phyloP scores from a whole-genome alignment of 169 alveolate species.

The Babesia gibsoni region DNA sequence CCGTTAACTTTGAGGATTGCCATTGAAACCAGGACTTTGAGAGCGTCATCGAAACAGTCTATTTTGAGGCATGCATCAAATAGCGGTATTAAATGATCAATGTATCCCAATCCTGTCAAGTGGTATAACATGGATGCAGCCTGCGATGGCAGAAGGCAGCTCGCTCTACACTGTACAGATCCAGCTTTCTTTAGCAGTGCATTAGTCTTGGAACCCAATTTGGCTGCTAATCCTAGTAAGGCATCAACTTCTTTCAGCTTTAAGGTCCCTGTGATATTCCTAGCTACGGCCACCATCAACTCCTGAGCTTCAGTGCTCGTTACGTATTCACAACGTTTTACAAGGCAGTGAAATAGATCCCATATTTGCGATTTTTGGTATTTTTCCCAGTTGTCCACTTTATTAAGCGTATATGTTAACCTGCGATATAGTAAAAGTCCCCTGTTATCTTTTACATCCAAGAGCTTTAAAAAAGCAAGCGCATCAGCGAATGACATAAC shows the following conservation, averaged over 20 bases:
- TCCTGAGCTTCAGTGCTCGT: slow-evolving; percentile 40
- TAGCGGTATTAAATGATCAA: slow-evolving; percentile 20
- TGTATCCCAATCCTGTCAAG: slow-evolving; percentile 33
- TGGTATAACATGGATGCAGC: slow-evolving; percentile 13
- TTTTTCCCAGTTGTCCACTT: slow-evolving; percentile 46
- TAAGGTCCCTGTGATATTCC: slow-evolving; percentile 20
- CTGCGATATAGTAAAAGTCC: slow-evolving; percentile 28
- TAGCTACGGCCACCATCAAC: slow-evolving; percentile 22
- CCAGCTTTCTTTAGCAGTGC: slow-evolving; percentile 19
- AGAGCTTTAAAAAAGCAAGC: slow-evolving; percentile 18
- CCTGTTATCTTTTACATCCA: slow-evolving; percentile 31
- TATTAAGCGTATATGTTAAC: slow-evolving; percentile 36
- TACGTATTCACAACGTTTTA: not conserved
- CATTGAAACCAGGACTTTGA: slow-evolving; percentile 15
- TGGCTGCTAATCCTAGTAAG: slow-evolving; percentile 14
- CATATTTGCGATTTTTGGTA: slow-evolving; percentile 27
- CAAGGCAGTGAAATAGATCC: slow-evolving; percentile 6
- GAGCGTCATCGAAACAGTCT: slow-evolving; percentile 7
- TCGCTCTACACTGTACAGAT: slow-evolving; percentile 40
- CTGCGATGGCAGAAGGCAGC: slow-evolving; percentile 25
- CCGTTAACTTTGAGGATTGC: slow-evolving; percentile 36
- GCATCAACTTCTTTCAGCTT: slow-evolving; percentile 41
- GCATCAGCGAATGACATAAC: slow-evolving; percentile 52
- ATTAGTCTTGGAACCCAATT: slow-evolving; percentile 27
- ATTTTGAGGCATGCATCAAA: slow-evolving; percentile 4